phyloP scores from a whole-genome alignment of 371 early-diverging fungal genomes.

The Mortierella sp. region DNA sequence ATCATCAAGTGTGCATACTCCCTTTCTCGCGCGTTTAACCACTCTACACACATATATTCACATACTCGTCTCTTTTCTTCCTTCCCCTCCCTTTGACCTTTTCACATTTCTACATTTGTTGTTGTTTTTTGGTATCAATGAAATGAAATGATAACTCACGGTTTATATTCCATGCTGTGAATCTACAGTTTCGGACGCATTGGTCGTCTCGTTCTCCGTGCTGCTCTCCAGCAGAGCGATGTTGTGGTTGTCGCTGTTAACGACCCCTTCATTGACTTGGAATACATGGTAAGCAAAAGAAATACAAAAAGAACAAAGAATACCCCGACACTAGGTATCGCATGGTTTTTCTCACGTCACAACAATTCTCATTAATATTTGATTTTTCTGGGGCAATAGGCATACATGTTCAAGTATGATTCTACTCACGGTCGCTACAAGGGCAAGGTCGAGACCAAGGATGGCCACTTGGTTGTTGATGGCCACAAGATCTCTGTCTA shows the following conservation, averaged over 20 bases:
- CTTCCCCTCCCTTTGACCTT: neutral
- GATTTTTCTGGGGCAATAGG: constrained; percentile 52
- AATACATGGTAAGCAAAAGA: constrained; percentile 87
- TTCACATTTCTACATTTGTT: neutral
- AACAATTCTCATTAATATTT: neutral
- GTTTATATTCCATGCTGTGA: neutral
- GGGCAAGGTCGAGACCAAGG: constrained; percentile 80
- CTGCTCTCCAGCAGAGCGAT: constrained; percentile 79
- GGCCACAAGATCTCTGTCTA: constrained; percentile 84
- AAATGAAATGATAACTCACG: neutral
- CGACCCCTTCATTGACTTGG: constrained; percentile 97
- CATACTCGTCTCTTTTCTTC: neutral
- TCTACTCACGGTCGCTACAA: constrained; percentile 96
- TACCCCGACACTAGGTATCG: too few relatives aligned
- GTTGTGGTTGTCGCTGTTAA: constrained; percentile 96
- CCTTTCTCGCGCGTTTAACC: neutral
- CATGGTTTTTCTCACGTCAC: constrained; percentile 15
- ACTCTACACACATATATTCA: neutral
- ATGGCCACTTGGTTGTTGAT: constrained; percentile 89
- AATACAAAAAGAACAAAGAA: neutral
- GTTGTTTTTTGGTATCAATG: neutral
- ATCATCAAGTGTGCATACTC: too few relatives aligned
- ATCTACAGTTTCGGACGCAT: constrained; percentile 93
- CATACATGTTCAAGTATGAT: constrained; percentile 98
- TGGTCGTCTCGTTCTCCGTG: constrained; percentile 98